Evolutionary conservation across 768 basidiomycete species (phyloP), one percentile per base, ranked within the genome.

Genomic region (Leccinum boreale): DNA sequence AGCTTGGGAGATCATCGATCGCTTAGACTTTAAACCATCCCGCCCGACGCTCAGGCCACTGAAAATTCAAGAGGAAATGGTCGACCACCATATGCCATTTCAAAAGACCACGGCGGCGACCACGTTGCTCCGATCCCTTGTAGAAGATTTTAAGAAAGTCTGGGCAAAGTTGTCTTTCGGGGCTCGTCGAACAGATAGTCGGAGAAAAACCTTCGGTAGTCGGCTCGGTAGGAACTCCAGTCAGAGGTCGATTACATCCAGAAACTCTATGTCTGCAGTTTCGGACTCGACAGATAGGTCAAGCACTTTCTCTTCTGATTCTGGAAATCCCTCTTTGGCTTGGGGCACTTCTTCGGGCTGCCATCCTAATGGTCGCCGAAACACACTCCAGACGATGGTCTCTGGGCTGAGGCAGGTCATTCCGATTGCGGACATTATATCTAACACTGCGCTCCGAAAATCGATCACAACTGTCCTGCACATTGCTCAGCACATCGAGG

Each of bases 51-150:
- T 51, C 8, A 1, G 21, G 4, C 60, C 63, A 7, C 48, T 65
- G 12, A 55, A 53, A 39, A 62, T 65, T 21, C 64, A 65, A 15
- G 14, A 2, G 17, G 64, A 65, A 39, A 65, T 65, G 64, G 64
- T 65, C 4, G 58, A 65, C 11, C 57, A 29, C 21, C 19, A 17
- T 5, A 31, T 62, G 3, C 36, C 2, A 10, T 12, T 66, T 26
- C 56, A 56, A 5, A 50, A 65, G 15, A 65, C 64, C 5, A 14
- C 56, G 9, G 64, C 64, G n/a, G 61, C 50, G 28, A 66, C 52
- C 46, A 66, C 64, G 2, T 54, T 65, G 10, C 35, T 60, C n/a
- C 31, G 42, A 24, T 58, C 19, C n/a, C 53, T 65, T 6, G 39
- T 21, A 17, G 47, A 17, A 7, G 55, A 65, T n/a, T 46, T 62